Percentiles rank a stretch among this genome's conserved stretches.
These are phyloP conservation scores for Fraxinus baroniana DNA, from an alignment of 305 asterid species.

Conservation along the genomic window DNA sequence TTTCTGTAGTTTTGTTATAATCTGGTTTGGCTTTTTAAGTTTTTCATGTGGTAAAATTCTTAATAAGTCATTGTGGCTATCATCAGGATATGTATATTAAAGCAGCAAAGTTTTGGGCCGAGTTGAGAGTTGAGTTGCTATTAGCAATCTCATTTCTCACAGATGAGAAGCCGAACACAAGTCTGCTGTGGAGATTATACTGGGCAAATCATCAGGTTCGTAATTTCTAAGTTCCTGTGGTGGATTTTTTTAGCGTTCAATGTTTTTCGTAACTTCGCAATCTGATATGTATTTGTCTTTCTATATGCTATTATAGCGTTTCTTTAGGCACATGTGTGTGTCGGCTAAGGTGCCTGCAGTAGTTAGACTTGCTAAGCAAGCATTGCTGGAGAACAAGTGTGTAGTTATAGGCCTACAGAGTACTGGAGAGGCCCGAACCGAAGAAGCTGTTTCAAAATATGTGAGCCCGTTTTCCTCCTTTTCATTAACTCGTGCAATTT, in stretches of 20 bases:
- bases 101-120: slow-evolving; percentile 92
- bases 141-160: slow-evolving; percentile 61
- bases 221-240: slow-evolving; percentile 23
- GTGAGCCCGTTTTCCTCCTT: slow-evolving; percentile 42
- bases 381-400: slow-evolving; percentile 72
- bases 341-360: slow-evolving; percentile 97
- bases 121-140: slow-evolving; percentile 78
- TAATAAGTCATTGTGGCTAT: slow-evolving; percentile 18
- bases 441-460: slow-evolving; percentile 93
- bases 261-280: slow-evolving; percentile 4
- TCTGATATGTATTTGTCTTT: slow-evolving; percentile 26
- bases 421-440: slow-evolving; percentile 98
- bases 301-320: slow-evolving; percentile 61
- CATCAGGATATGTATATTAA: slow-evolving; percentile 79
- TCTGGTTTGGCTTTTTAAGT: slow-evolving; percentile 14
- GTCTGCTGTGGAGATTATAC: slow-evolving; percentile 91
- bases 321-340: slow-evolving; percentile 96
- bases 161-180: slow-evolving; percentile 58
- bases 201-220: slow-evolving; percentile 97
- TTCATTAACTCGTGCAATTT: slow-evolving; percentile 15
- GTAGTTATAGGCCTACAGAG: slow-evolving; percentile 96
- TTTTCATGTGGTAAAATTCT: slow-evolving; percentile 18
- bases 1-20: slow-evolving; percentile 1
- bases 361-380: slow-evolving; percentile 76
- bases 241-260: slow-evolving; percentile 11